Conservation (phyloP, 495 filamentous ascomycete species). For the Talaromyces stipitatus region DNA sequence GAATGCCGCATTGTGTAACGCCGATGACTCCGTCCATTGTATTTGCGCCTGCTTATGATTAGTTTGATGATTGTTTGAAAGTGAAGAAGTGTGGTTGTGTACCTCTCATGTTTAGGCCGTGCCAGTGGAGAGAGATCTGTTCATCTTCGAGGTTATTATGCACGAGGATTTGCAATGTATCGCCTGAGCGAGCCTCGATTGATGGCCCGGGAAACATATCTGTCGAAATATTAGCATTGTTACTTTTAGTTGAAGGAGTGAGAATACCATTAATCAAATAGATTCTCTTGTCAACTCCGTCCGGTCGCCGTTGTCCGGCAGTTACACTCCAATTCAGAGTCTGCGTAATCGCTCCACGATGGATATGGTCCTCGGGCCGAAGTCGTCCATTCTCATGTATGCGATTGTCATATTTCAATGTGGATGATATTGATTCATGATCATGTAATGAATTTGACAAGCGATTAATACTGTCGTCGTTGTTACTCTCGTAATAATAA, state of each 20-base stretch:
- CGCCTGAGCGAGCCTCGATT: conserved; percentile 44
- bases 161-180: conserved; percentile 61
- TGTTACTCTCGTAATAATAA: conserved; percentile 8
- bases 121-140: conserved; percentile 67
- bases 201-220: conserved; percentile 32
- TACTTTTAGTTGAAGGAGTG: neutral
- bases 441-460: neutral
- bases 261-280: conserved; percentile 30
- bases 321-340: conserved; percentile 28
- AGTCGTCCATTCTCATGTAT: conserved; percentile 18
- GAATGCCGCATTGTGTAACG: conserved; percentile 59
- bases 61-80: neutral
- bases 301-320: conserved; percentile 23
- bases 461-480: neutral
- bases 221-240: conserved; percentile 7
- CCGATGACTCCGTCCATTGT: conserved; percentile 66
- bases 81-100: conserved; percentile 10
- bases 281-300: conserved; percentile 33
- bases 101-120: conserved; percentile 64
- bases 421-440: neutral
- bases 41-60: conserved; percentile 17
- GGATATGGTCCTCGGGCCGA: conserved; percentile 32
- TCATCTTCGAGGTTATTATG: conserved; percentile 63
- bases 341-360: conserved; percentile 22
- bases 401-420: neutral